Evolutionary conservation across 306 rosid genomes (phyloP), one percentile per base, ranked within the genome.

Genomic region (Acacia crassicarpa): DNA sequence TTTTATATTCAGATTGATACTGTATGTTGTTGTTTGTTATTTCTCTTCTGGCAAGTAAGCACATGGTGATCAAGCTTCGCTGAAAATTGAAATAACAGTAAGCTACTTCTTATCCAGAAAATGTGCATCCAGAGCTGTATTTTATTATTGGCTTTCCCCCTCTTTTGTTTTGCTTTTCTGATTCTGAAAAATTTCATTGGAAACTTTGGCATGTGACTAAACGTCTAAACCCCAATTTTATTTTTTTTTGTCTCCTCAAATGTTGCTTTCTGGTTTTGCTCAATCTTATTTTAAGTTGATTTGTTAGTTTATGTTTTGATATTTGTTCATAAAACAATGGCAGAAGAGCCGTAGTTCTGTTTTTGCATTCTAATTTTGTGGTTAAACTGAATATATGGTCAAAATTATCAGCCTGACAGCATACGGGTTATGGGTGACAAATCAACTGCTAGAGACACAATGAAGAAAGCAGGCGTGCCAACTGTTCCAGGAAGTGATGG

Each of bases 351-450:
- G 33, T 70, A 16, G n/a, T 66, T 80, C 48, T 65, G 33, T 69
- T 85, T 65, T 80, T 65, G 51, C 72, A 22, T 77, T 75, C 45
- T 19, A 38, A 74, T 78, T 54, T 45, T 78, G 40, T 22, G 75
- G 32, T 45, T 49, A 83, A 78, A 49, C 87, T 78, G 54, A 83
- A 69, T 67, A 70, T 68, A 74, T 84, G 22, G 78, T 67, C 78
- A 72, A 82, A 75, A 58, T 77, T 84, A 90, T 86, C 92, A 95
- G 99, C 93, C 98, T 46, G 94, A 91, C 65, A 95, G 98, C 85
- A 95, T 95, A 75, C 91, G 94, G 74, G 89, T 95, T 78, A 95
- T 95, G 99, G 99, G 99, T 87, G 97, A 95, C 85, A 95, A 93
- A 90, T 84, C 99, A 63, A 87, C 97, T 78, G 99, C 99, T 44